Percentiles rank a stretch among this genome's conserved stretches.
Conservation (phyloP, 305 asterid species). For the Fraxinus floribunda region DNA sequence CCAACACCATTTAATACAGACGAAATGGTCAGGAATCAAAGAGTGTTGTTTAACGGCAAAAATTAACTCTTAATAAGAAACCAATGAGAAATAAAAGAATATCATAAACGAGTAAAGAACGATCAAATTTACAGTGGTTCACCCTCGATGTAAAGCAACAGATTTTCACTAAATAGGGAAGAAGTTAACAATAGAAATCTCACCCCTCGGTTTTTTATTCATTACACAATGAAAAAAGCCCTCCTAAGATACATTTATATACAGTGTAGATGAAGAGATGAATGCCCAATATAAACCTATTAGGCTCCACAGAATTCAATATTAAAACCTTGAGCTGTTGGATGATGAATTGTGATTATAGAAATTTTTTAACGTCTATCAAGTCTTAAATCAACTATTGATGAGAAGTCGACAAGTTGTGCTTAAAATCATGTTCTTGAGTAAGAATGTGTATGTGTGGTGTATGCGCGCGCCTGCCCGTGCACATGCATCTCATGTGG, state of each 20-base stretch:
- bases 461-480: background rate
- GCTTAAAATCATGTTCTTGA: background rate
- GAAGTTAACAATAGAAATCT: background rate
- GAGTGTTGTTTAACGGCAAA: background rate
- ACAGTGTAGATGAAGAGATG: background rate
- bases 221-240: background rate
- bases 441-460: background rate
- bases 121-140: background rate
- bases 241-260: background rate
- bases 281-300: background rate
- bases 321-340: background rate
- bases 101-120: background rate
- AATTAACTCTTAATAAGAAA: background rate
- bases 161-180: background rate
- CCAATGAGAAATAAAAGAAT: background rate
- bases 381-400: background rate
- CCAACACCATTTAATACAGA: slow-evolving; percentile 18
- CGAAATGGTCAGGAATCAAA: background rate
- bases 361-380: background rate
- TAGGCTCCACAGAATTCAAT: background rate
- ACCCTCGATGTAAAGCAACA: background rate
- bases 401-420: background rate
- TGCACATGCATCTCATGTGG: background rate
- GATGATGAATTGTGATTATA: background rate
- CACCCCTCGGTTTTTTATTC: background rate